Percentiles rank a stretch among this genome's conserved stretches.
phyloP scores from a whole-genome alignment of 805 yeast species.

The Cyberlindnera petersonii region DNA sequence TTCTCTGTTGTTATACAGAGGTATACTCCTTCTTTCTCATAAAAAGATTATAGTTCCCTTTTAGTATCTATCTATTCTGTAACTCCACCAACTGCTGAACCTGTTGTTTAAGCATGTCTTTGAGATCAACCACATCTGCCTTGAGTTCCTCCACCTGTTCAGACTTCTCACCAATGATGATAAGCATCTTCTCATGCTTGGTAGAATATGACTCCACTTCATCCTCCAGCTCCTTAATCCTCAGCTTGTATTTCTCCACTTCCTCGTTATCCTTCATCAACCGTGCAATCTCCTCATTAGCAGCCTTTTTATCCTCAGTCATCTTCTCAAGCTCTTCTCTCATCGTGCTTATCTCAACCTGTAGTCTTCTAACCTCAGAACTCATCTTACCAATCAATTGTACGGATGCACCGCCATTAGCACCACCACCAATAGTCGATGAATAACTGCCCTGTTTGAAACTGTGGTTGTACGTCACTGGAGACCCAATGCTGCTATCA shows the following conservation, averaged over 20 bases:
- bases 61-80: conserved; percentile 37
- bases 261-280: conserved; percentile 54
- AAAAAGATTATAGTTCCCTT: too few species aligned
- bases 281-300: conserved; percentile 63
- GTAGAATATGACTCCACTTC: conserved; percentile 23
- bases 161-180: conserved; percentile 78
- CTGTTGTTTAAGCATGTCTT: conserved; percentile 77
- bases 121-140: conserved; percentile 87
- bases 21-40: too few species aligned
- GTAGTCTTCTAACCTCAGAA: conserved; percentile 71
- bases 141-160: conserved; percentile 80
- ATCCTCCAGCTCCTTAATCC: conserved; percentile 37
- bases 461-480: conserved; percentile 19
- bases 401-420: conserved; percentile 35
- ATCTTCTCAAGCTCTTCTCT: conserved; percentile 59
- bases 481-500: conserved; percentile 17
- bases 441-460: conserved; percentile 8
- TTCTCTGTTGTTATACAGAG: too few species aligned
- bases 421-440: conserved; percentile 13
- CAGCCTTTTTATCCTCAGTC: conserved; percentile 54
- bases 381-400: conserved; percentile 76
- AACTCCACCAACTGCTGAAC: conserved; percentile 80
- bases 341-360: conserved; percentile 65
- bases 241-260: conserved; percentile 32
- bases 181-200: conserved; percentile 56